Conservation (phyloP, 2,329 filamentous ascomycete genomes). For the Chaetoscypha palmicola region DNA sequence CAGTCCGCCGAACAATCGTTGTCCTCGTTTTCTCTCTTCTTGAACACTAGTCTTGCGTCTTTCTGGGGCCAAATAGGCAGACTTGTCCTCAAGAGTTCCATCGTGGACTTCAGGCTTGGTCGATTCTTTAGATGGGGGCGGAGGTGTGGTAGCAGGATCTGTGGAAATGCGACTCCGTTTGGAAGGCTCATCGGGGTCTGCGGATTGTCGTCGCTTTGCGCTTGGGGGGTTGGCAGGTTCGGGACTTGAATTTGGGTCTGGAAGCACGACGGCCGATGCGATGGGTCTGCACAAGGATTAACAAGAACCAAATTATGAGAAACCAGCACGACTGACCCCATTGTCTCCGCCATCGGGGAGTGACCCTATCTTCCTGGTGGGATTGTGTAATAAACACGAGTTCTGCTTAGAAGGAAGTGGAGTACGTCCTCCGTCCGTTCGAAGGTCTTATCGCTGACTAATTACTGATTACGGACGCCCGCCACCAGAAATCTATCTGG, state of each 20-base stretch:
- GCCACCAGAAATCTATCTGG: too few species aligned
- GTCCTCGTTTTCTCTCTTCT: constrained; percentile 79
- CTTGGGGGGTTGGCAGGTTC: constrained; percentile 14
- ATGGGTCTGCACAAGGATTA: constrained; percentile 27
- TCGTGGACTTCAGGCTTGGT: constrained; percentile 19
- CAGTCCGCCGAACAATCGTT: constrained; percentile 77
- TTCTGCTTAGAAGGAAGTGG: too few species aligned
- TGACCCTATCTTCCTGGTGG: too few species aligned
- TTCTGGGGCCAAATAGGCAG: constrained; percentile 24
- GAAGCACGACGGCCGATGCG: constrained; percentile 32
- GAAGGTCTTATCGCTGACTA: too few species aligned
- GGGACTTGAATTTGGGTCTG: constrained; percentile 13
- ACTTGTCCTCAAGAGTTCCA: constrained; percentile 16
- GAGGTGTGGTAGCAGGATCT: constrained; percentile 17
- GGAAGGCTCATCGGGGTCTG: constrained; percentile 38
- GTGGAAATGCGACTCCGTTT: constrained; percentile 47
- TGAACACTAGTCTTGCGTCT: constrained; percentile 41
- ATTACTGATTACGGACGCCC: too few species aligned
- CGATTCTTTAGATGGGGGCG: constrained; percentile 26
- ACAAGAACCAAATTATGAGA: too few species aligned
- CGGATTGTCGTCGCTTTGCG: constrained; percentile 44
- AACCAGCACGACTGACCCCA: constrained; percentile 11
- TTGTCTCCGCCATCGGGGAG: constrained; percentile 22
- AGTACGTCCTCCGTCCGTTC: too few species aligned
- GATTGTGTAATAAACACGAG: too few species aligned